A percentile compares a stretch with the other conserved stretches of the same genome.
These are phyloP conservation scores for Lonicera japonica DNA, from an alignment of 129 eudicot species.

Conservation along the genomic window DNA sequence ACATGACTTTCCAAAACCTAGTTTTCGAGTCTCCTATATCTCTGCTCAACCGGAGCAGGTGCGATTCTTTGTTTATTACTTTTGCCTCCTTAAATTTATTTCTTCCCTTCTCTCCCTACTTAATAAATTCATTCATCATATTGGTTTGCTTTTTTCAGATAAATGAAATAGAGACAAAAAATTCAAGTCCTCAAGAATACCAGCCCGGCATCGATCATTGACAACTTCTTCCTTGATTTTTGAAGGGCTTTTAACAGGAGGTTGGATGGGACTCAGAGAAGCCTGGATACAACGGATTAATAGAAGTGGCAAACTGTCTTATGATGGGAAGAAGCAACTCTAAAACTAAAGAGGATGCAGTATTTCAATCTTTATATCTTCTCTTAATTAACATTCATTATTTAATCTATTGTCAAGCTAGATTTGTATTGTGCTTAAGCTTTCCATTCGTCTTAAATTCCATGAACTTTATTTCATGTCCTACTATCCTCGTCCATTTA, in stretches of 20 bases:
- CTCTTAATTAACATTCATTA: too few species aligned
- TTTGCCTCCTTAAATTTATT: too few species aligned
- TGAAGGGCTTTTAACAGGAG: constrained; percentile 36
- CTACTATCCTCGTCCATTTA: too few species aligned
- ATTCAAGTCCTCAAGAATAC: constrained; percentile 27
- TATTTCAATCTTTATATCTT: constrained; percentile 9
- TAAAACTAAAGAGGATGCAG: constrained; percentile 77
- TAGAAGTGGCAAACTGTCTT: constrained; percentile 80
- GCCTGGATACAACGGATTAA: constrained; percentile 85
- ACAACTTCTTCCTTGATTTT: constrained; percentile 44
- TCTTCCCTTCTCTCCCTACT: too few species aligned
- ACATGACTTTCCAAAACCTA: background rate
- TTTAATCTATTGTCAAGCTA: too few species aligned
- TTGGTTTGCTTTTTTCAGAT: constrained; percentile 13
- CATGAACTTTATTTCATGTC: too few species aligned
- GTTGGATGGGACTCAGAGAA: constrained; percentile 93
- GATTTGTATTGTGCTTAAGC: too few species aligned
- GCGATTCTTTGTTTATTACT: background rate
- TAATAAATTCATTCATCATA: background rate
- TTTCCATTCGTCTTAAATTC: too few species aligned
- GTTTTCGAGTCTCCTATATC: constrained; percentile 12
- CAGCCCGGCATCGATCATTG: constrained; percentile 56
- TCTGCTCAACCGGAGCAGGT: constrained; percentile 15
- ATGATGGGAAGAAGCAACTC: constrained; percentile 69
- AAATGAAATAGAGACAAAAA: constrained; percentile 22